Evolutionary conservation across 768 basidiomycete genomes (phyloP).

Genomic region (Xerocomus potaroensis): DNA sequence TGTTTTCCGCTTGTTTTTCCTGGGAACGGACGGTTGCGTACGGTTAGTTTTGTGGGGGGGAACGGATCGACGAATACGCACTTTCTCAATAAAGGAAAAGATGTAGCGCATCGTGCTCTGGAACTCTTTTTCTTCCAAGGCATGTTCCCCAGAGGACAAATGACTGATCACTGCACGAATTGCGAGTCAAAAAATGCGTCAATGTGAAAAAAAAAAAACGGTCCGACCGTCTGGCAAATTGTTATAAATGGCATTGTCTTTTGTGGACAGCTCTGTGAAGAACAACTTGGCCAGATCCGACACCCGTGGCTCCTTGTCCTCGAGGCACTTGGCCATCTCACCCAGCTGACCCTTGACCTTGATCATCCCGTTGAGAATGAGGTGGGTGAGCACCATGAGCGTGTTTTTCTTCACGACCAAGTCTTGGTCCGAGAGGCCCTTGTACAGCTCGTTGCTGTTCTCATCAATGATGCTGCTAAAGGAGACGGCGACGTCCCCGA

Average conservation of each 20-base stretch:
- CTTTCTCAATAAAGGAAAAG: slow-evolving; percentile 97
- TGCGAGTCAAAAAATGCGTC: no score
- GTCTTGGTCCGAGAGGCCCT: slow-evolving; percentile 83
- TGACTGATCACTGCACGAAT: slow-evolving; percentile 87
- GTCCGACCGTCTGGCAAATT: slow-evolving; percentile 88
- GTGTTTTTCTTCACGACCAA: slow-evolving; percentile 98
- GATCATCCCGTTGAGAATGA: slow-evolving; percentile 99
- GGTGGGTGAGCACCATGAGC: slow-evolving; percentile 94
- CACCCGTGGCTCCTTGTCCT: slow-evolving; percentile 83
- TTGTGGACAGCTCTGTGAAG: slow-evolving; percentile 93
- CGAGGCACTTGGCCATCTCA: slow-evolving; percentile 99
- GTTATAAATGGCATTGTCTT: slow-evolving; percentile 99
- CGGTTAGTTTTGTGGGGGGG: no score
- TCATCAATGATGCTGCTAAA: slow-evolving; percentile 97
- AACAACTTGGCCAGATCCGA: slow-evolving; percentile 96
- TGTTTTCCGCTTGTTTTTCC: slow-evolving; percentile 98
- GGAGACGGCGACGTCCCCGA: slow-evolving; percentile 97
- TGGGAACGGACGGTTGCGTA: no score
- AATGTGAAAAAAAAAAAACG: not conserved
- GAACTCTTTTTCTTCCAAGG: slow-evolving; percentile 90
- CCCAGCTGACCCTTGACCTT: slow-evolving; percentile 99
- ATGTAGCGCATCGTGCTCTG: slow-evolving; percentile 93
- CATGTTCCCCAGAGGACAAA: slow-evolving; percentile 83
- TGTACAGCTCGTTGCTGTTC: slow-evolving; percentile 93
- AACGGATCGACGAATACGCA: no score